Base-by-base conservation (phyloP, 306 rosid genomes). In the Trichosanthes cucumerina region DNA sequence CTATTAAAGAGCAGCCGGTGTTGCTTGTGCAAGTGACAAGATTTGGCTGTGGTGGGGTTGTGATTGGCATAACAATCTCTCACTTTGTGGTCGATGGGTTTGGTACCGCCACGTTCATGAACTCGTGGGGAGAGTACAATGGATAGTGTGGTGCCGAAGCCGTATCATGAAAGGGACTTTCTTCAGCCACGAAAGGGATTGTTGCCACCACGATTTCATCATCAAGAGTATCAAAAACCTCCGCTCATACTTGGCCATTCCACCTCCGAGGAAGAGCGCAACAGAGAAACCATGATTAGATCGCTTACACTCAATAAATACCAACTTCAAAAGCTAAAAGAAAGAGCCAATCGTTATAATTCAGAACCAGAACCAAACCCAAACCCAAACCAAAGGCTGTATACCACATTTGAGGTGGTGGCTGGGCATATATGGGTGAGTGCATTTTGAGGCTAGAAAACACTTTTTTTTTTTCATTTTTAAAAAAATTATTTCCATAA, bases 51-150 rank as follows among this genome's bases (percentile, higher is more conserved):
- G 93, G 91, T 2, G 90, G 88, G 3, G 1, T 89, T 44, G 52
- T 87, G 73, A 72, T 91, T 1, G 28, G 89, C 44, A 0, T 82
- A 4, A 46, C 74, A 5, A 4, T 81, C 18, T 91, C 96, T 16
- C 92, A 91, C 3, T 88, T 84, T 0, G 83, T 87, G 7, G 84
- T 81, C 1, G 97, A 89, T 52, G 97, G 93, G 46, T 83, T 54
- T 16, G 78, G 88, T 7, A 82, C 86, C 0, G 18, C 75, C 11
- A 89, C 86, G 68, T 88, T 89, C 52, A 11, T 82, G 16, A 74
- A 38, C 0, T 88, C 86, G 69, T 89, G 93, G 91, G 0, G 85
- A 6, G 41, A 41, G 86, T 75, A 79, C 88, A 1, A 0, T 86
- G 4, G 54, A 71, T 11, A 84, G 28, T 19, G 5, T 1, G 14